Conservation (phyloP, 2,329 filamentous ascomycete species). For the Ceratocystis albifundus region DNA sequence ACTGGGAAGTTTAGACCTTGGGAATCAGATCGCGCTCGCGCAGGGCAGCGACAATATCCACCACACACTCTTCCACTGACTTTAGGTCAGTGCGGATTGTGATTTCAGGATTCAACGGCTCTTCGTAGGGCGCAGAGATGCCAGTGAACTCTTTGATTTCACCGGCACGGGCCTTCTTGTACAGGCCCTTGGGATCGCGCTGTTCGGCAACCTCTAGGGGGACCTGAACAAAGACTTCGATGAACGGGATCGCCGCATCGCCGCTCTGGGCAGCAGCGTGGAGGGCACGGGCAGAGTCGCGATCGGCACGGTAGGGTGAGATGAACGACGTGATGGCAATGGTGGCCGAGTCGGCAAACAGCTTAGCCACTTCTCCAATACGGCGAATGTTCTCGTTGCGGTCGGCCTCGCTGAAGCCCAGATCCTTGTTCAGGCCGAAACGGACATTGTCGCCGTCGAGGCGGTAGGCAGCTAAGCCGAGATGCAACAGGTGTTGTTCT, state of each 20-base stretch:
- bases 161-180: conserved; percentile 89
- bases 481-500: conserved; percentile 89
- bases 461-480: conserved; percentile 73
- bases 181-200: conserved; percentile 92
- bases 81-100: conserved; percentile 71
- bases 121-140: conserved; percentile 90
- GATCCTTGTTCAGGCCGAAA: conserved; percentile 94
- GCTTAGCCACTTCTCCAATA: conserved; percentile 91
- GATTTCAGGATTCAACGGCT: conserved; percentile 73
- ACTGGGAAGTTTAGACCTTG: conserved; percentile 8
- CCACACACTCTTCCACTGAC: conserved; percentile 79
- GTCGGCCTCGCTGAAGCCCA: conserved; percentile 86
- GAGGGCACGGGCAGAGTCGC: conserved; percentile 66
- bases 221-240: conserved; percentile 90
- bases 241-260: conserved; percentile 67
- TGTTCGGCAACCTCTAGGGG: conserved; percentile 85
- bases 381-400: conserved; percentile 96
- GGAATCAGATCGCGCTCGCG: conserved; percentile 46
- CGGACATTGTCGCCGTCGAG: conserved; percentile 97
- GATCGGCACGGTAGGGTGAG: conserved; percentile 82
- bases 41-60: conserved; percentile 70
- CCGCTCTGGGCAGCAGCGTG: conserved; percentile 48
- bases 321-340: conserved; percentile 95
- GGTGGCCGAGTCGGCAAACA: conserved; percentile 83
- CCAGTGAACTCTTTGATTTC: conserved; percentile 97